These are phyloP conservation scores for Exobasidium cylindrosporum DNA, from an alignment of 1,284 basidiomycete species.

Conservation along the genomic window DNA sequence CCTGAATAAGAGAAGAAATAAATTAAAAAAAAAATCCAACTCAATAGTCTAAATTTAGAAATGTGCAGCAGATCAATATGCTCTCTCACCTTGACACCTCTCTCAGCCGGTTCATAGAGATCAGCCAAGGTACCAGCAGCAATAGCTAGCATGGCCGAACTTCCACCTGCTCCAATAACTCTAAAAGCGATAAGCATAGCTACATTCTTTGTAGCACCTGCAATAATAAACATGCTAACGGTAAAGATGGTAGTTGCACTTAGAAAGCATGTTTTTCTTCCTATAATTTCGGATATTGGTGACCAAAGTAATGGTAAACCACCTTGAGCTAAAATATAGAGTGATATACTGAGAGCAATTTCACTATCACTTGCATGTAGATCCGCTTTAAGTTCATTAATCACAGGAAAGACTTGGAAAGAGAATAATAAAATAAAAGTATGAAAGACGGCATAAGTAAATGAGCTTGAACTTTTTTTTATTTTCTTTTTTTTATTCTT, in stretches of 20 bases:
- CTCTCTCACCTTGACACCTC: slow-evolving; percentile 14
- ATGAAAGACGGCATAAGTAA: not conserved
- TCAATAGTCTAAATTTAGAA: not conserved
- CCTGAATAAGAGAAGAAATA: slow-evolving; percentile 1
- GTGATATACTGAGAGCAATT: slow-evolving; percentile 70
- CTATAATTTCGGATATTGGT: slow-evolving; percentile 69
- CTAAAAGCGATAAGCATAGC: slow-evolving; percentile 18
- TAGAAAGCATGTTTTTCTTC: slow-evolving; percentile 21
- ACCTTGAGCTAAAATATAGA: slow-evolving; percentile 79
- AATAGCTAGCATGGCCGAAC: slow-evolving; percentile 18
- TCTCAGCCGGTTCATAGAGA: slow-evolving; percentile 19
- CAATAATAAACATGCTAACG: slow-evolving; percentile 12
- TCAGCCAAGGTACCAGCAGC: slow-evolving; percentile 22
- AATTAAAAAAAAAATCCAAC: not conserved
- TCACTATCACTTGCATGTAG: slow-evolving; percentile 67
- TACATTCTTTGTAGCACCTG: slow-evolving; percentile 10
- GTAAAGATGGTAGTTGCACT: slow-evolving; percentile 17
- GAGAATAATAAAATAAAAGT: not conserved
- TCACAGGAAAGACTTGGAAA: slow-evolving; percentile 63
- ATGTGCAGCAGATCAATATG: not conserved
- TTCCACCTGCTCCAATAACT: slow-evolving; percentile 15
- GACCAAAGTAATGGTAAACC: slow-evolving; percentile 69
- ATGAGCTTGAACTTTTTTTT: not conserved
- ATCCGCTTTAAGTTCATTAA: slow-evolving; percentile 66
- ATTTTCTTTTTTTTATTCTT: too few relatives aligned